Conservation (phyloP, 2,329 filamentous ascomycete genomes). For the Teratosphaeria epicoccoides region DNA sequence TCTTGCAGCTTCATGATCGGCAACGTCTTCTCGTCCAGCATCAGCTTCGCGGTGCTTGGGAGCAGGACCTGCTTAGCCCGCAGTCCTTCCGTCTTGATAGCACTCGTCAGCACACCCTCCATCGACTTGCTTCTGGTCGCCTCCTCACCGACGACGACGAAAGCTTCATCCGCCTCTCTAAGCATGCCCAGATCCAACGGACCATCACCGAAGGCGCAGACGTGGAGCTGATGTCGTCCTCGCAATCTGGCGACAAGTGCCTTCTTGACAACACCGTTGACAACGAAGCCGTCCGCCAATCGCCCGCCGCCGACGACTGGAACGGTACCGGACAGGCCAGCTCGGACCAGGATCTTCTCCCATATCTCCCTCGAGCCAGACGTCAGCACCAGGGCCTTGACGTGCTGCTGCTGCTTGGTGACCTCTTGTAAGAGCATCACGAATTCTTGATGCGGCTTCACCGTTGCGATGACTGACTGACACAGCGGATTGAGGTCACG, state of each 20-base stretch:
- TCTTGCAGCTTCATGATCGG: slow-evolving; percentile 32
- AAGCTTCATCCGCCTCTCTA: slow-evolving; percentile 39
- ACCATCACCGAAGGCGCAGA: slow-evolving; percentile 53
- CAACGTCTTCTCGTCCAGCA: slow-evolving; percentile 34
- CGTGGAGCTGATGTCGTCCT: slow-evolving; percentile 25
- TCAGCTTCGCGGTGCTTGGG: slow-evolving; percentile 29
- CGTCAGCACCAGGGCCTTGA: slow-evolving; percentile 44
- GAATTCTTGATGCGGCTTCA: slow-evolving; percentile 41
- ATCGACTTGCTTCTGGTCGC: slow-evolving; percentile 41
- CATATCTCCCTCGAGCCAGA: slow-evolving; percentile 45
- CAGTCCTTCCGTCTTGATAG: slow-evolving; percentile 34
- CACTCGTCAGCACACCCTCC: slow-evolving; percentile 35
- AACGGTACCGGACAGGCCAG: slow-evolving; percentile 33
- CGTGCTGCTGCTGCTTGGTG: slow-evolving; percentile 20
- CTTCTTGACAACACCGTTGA: slow-evolving; percentile 43
- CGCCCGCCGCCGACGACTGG: slow-evolving; percentile 45
- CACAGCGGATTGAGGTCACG: slow-evolving; percentile 38
- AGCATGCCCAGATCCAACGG: slow-evolving; percentile 50
- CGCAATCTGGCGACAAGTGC: slow-evolving; percentile 36
- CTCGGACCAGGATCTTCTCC: slow-evolving; percentile 41
- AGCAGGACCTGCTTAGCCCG: slow-evolving; percentile 39
- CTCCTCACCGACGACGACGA: slow-evolving; percentile 46
- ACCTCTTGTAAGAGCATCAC: slow-evolving; percentile 31
- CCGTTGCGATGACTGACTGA: slow-evolving; percentile 30
- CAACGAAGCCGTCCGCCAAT: slow-evolving; percentile 37